phyloP scores from a whole-genome alignment of 1,284 basidiomycete species.

The Cryptococcus depauperatus region DNA sequence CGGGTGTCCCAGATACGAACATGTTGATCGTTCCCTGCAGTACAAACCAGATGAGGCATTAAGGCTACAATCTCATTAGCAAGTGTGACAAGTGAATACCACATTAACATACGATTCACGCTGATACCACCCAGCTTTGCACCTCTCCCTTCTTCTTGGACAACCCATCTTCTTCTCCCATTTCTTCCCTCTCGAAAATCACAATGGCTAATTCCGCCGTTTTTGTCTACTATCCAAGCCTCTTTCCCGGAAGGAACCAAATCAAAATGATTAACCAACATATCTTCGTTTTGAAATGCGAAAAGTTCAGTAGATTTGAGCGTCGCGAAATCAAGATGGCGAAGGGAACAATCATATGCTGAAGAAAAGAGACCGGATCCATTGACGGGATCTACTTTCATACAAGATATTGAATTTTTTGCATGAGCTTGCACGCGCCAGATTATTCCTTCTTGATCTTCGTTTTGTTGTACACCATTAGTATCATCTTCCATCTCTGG shows the following conservation, averaged over 20 bases:
- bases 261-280: slow-evolving; percentile 47
- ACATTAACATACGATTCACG: slow-evolving; percentile 39
- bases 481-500: slow-evolving; percentile 30
- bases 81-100: not conserved
- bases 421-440: slow-evolving; percentile 46
- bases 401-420: slow-evolving; percentile 38
- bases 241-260: slow-evolving; percentile 43
- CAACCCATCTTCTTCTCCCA: slow-evolving; percentile 34
- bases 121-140: slow-evolving; percentile 44
- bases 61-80: slow-evolving; percentile 23
- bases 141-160: slow-evolving; percentile 34
- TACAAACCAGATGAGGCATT: slow-evolving; percentile 40
- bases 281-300: slow-evolving; percentile 43
- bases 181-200: slow-evolving; percentile 41
- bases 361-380: slow-evolving; percentile 42
- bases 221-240: slow-evolving; percentile 45
- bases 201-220: slow-evolving; percentile 46
- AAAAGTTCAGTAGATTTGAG: slow-evolving; percentile 44
- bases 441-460: slow-evolving; percentile 30
- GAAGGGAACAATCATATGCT: slow-evolving; percentile 48
- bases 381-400: slow-evolving; percentile 43
- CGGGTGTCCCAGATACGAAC: slow-evolving; percentile 44
- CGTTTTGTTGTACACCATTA: slow-evolving; percentile 20
- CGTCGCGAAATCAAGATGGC: slow-evolving; percentile 43
- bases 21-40: slow-evolving; percentile 40